A percentile compares a stretch with the other conserved stretches of the same genome.
These are phyloP conservation scores for Prosopis cineraria DNA, from an alignment of 306 rosid species.

Conservation along the genomic window DNA sequence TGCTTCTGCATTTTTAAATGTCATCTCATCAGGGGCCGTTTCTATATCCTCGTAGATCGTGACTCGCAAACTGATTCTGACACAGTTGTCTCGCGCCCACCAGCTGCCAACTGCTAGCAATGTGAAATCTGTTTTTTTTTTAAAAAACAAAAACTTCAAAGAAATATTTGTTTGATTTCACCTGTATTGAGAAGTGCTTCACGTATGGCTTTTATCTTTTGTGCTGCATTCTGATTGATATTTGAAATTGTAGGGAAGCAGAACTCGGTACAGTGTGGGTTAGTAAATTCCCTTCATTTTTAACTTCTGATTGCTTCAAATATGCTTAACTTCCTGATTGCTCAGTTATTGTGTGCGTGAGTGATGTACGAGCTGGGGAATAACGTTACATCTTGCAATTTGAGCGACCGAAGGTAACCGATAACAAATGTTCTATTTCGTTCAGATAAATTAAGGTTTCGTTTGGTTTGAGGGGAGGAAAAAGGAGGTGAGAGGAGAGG, in stretches of 20 bases:
- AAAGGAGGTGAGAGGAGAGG: no score
- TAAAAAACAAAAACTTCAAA: no score
- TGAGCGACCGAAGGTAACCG: constrained; percentile 28
- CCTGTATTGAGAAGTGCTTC: no score
- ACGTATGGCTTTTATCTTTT: no score
- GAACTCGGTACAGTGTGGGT: not conserved
- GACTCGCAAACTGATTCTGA: not conserved
- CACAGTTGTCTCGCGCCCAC: not conserved
- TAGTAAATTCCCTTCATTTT: not conserved
- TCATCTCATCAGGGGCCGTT: not conserved
- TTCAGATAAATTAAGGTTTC: no score
- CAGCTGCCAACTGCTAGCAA: not conserved
- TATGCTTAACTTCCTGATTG: not conserved
- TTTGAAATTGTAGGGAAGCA: not conserved
- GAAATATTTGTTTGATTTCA: no score
- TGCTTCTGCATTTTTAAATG: not conserved
- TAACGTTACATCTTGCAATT: not conserved
- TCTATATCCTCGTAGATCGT: not conserved
- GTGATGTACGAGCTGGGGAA: not conserved
- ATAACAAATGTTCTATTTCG: constrained; percentile 7
- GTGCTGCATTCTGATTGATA: not conserved
- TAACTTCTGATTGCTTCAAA: not conserved
- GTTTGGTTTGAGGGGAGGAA: no score
- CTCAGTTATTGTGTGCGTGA: not conserved
- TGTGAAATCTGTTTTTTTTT: not conserved